These are phyloP conservation scores for Zelonia costaricensis DNA, from an alignment of 208 protist genomes.

Conservation along the genomic window DNA sequence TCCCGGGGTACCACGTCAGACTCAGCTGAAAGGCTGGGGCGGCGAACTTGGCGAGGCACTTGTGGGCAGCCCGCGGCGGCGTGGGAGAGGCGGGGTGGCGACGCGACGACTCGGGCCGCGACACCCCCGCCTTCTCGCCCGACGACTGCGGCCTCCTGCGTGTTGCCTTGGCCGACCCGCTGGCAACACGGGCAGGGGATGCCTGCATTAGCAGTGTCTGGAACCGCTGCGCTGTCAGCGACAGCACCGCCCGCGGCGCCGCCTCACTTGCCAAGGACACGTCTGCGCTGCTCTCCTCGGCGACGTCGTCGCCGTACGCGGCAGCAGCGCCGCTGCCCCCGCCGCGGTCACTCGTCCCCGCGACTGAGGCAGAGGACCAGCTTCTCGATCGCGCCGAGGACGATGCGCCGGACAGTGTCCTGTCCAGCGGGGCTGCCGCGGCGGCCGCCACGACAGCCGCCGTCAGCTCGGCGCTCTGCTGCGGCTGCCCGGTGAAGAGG, in stretches of 20 bases:
- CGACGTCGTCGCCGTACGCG: background rate
- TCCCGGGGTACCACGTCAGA: conserved; percentile 10
- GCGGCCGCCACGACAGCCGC: background rate
- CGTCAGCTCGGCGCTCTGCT: background rate
- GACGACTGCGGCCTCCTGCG: too few relatives aligned
- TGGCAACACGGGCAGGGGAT: background rate
- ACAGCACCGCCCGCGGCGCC: conserved; percentile 11
- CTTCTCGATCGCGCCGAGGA: background rate
- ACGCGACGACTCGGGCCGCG: too few relatives aligned
- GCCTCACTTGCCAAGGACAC: background rate
- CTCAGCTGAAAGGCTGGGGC: conserved; percentile 14
- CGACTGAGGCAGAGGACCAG: too few relatives aligned
- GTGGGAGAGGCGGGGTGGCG: too few relatives aligned
- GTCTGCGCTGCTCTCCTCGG: too few relatives aligned
- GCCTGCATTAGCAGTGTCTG: conserved; percentile 14
- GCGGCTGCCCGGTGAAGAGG: conserved; percentile 33
- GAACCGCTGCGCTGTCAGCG: conserved; percentile 7
- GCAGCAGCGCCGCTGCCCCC: background rate
- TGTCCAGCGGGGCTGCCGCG: background rate
- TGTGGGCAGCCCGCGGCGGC: background rate
- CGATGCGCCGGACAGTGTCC: background rate
- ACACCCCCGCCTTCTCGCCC: too few relatives aligned
- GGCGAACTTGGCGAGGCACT: conserved; percentile 11
- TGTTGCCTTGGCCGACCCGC: background rate
- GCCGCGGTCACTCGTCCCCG: background rate